Conservation (phyloP, 129 eudicot genomes). For the Artemisia argyi region DNA sequence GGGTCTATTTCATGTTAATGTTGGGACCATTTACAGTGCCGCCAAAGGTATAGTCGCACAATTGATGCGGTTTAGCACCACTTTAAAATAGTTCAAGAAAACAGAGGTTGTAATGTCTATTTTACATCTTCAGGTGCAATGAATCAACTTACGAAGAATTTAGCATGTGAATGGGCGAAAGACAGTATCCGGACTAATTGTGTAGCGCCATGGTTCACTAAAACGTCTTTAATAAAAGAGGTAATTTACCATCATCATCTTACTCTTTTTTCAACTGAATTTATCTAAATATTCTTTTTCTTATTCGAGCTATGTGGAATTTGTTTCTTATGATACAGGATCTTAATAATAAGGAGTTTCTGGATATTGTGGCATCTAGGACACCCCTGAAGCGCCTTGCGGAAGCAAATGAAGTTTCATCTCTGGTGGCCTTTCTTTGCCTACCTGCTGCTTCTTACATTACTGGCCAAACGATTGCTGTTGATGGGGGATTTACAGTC, state of each 20-base stretch:
- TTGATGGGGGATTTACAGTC: constrained; percentile 80
- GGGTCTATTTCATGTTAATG: constrained; percentile 26
- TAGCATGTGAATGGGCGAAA: constrained; percentile 97
- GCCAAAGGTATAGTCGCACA: constrained; percentile 37
- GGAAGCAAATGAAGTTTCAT: constrained; percentile 77
- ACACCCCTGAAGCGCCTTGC: constrained; percentile 76
- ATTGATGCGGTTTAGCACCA: background rate
- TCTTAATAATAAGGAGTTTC: constrained; percentile 40
- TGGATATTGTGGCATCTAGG: constrained; percentile 59
- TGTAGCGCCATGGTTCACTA: constrained; percentile 92
- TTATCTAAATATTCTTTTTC: background rate
- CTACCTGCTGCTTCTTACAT: constrained; percentile 84
- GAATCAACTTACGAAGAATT: constrained; percentile 82
- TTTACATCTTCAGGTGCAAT: constrained; percentile 56
- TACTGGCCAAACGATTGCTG: constrained; percentile 74
- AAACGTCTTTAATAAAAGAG: constrained; percentile 64
- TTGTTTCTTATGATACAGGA: constrained; percentile 15
- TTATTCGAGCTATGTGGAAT: background rate
- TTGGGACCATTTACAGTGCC: constrained; percentile 34
- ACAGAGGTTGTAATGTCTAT: background rate
- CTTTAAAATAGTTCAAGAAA: background rate
- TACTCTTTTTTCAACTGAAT: background rate
- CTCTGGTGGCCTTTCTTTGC: constrained; percentile 79
- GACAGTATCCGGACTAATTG: constrained; percentile 70
- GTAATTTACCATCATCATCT: constrained; percentile 37